phyloP scores from a whole-genome alignment of 352 stramenopile species.

The Saprolegnia parasitica region DNA sequence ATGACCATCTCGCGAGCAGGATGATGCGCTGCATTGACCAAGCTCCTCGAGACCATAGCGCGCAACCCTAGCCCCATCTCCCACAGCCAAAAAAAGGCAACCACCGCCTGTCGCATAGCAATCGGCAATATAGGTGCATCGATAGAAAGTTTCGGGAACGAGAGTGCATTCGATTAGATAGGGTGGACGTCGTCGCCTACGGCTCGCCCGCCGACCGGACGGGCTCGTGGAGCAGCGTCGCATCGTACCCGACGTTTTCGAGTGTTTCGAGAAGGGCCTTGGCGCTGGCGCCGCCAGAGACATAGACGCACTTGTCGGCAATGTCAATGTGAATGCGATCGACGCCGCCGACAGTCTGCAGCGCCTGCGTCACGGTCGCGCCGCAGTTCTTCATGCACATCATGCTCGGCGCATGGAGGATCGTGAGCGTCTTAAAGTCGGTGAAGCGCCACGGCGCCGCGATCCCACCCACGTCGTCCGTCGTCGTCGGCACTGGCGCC shows the following conservation, averaged over 20 bases:
- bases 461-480: constrained; percentile 76
- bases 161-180: constrained; percentile 1
- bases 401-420: constrained; percentile 20
- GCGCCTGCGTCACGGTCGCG: constrained; percentile 73
- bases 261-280: constrained; percentile 53
- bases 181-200: not conserved
- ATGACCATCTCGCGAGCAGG: too few relatives aligned
- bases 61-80: too few relatives aligned
- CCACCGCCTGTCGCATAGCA: too few relatives aligned
- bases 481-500: constrained; percentile 37
- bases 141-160: too few relatives aligned
- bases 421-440: constrained; percentile 13
- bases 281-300: constrained; percentile 47
- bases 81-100: too few relatives aligned
- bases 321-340: constrained; percentile 71
- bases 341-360: constrained; percentile 66
- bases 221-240: constrained; percentile 23
- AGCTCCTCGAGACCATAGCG: too few relatives aligned
- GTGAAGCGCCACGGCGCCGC: constrained; percentile 22
- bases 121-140: too few relatives aligned
- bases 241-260: constrained; percentile 64
- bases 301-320: constrained; percentile 63
- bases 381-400: constrained; percentile 94
- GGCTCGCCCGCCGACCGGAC: not conserved
- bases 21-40: too few relatives aligned